Percentiles rank a stretch among this genome's conserved stretches.
Conservation (phyloP, 371 early-diverging fungal genomes). For the Mucor sp. region DNA sequence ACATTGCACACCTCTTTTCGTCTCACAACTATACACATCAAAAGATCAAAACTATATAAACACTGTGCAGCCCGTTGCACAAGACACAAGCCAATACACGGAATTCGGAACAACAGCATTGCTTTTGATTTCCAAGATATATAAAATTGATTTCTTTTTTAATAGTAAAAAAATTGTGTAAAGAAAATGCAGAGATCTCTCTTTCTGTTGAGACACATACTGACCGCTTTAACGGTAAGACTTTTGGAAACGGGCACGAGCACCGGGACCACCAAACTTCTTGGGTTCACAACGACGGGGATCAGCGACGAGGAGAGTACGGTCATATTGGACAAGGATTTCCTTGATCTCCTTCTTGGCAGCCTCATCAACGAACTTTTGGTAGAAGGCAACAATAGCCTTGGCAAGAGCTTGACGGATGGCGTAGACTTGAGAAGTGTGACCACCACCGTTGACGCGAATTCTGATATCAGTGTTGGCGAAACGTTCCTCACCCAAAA, state of each 20-base stretch:
- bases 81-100: neutral
- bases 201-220: neutral
- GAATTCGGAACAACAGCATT: neutral
- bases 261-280: constrained; percentile 99
- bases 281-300: constrained; percentile 99
- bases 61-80: neutral
- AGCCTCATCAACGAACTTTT: constrained; percentile 99
- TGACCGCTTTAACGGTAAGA: constrained; percentile 83
- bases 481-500: constrained; percentile 97
- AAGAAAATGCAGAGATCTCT: neutral
- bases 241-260: constrained; percentile 99
- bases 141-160: constrained; percentile 1
- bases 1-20: neutral
- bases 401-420: constrained; percentile 99
- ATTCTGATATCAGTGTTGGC: constrained; percentile 97
- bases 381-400: constrained; percentile 99
- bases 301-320: constrained; percentile 99
- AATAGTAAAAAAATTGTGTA: neutral
- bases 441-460: constrained; percentile 98
- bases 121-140: neutral
- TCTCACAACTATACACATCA: neutral
- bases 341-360: constrained; percentile 99
- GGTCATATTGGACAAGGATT: constrained; percentile 95
- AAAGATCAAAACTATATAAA: neutral
- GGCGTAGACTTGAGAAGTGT: constrained; percentile 97